Evolutionary conservation across 2,329 filamentous ascomycete species (phyloP).

Genomic region (Dactylellina parvicollis): DNA sequence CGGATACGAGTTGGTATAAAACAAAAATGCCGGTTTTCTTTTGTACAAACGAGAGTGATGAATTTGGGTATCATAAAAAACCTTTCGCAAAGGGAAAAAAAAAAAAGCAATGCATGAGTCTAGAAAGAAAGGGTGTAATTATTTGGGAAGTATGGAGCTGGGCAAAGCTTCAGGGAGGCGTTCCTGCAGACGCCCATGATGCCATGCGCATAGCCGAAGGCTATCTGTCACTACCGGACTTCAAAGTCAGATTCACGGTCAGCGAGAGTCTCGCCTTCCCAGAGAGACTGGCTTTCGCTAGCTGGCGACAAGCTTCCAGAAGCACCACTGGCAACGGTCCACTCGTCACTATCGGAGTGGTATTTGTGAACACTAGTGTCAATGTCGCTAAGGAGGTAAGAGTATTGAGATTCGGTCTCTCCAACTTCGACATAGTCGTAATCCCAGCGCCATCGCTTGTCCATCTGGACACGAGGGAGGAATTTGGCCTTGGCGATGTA

Average conservation of each 20-base stretch:
- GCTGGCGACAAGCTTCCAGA: constrained; percentile 76
- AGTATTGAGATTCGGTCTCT: constrained; percentile 68
- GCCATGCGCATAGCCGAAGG: constrained; percentile 1
- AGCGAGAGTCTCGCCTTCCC: constrained; percentile 54
- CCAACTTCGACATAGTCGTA: constrained; percentile 93
- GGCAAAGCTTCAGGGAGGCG: constrained; percentile 1
- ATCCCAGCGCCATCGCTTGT: constrained; percentile 91
- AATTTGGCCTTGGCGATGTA: constrained; percentile 83
- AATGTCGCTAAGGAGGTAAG: constrained; percentile 67
- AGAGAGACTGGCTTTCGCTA: constrained; percentile 58
- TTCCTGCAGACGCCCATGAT: constrained; percentile 24
- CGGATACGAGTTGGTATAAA: constrained; percentile 22
- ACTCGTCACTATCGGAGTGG: constrained; percentile 80
- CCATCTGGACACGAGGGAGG: constrained; percentile 80
- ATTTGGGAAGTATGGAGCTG: neutral
- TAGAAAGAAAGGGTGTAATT: constrained; percentile 13
- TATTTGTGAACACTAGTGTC: constrained; percentile 66
- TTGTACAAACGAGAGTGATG: constrained; percentile 54
- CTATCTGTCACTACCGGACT: constrained; percentile 25
- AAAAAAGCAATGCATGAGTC: constrained; percentile 38
- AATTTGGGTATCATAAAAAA: constrained; percentile 54
- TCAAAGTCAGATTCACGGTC: constrained; percentile 44
- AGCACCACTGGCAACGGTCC: constrained; percentile 78
- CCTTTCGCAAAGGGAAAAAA: constrained; percentile 37
- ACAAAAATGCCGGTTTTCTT: constrained; percentile 49